These are phyloP conservation scores for Sarocladium strictum DNA, from an alignment of 2,329 filamentous ascomycete genomes.

Conservation along the genomic window DNA sequence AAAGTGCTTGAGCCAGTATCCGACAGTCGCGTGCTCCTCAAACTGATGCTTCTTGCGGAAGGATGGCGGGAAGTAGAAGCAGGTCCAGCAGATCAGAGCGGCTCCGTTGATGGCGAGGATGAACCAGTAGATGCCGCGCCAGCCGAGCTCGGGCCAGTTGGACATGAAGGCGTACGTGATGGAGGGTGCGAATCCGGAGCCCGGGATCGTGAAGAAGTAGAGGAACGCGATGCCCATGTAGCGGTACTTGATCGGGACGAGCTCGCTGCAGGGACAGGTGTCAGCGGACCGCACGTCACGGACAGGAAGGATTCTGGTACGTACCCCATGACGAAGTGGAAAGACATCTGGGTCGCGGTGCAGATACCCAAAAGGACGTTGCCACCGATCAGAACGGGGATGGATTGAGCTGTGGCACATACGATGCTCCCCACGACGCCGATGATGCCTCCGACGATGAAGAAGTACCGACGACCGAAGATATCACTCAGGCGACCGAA, in stretches of 20 bases:
- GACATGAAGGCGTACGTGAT: constrained; percentile 14
- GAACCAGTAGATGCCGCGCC: constrained; percentile 16
- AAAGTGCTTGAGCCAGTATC: constrained; percentile 5
- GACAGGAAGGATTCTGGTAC: no score
- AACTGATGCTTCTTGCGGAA: constrained; percentile 12
- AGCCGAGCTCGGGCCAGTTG: constrained; percentile 12
- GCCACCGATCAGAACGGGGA: constrained; percentile 14
- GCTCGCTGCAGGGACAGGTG: no score
- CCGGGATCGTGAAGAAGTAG: constrained; percentile 13
- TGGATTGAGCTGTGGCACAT: constrained; percentile 10
- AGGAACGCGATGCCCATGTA: constrained; percentile 12
- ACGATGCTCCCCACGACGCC: constrained; percentile 13
- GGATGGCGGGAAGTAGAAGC: constrained; percentile 17
- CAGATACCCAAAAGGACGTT: constrained; percentile 14
- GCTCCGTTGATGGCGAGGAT: constrained; percentile 14
- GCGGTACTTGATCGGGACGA: constrained; percentile 10
- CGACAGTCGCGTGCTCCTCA: no score
- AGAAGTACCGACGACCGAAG: constrained; percentile 30
- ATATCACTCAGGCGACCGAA: constrained; percentile 27
- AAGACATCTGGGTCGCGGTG: constrained; percentile 13
- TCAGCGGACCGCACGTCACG: no score
- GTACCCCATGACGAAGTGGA: constrained; percentile 16
- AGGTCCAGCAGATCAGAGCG: constrained; percentile 10
- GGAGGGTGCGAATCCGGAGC: constrained; percentile 12
- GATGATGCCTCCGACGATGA: constrained; percentile 18